A percentile compares a stretch with the other conserved stretches of the same genome.
Conservation (phyloP, 768 basidiomycete species). For the Solioccasus polychromus region DNA sequence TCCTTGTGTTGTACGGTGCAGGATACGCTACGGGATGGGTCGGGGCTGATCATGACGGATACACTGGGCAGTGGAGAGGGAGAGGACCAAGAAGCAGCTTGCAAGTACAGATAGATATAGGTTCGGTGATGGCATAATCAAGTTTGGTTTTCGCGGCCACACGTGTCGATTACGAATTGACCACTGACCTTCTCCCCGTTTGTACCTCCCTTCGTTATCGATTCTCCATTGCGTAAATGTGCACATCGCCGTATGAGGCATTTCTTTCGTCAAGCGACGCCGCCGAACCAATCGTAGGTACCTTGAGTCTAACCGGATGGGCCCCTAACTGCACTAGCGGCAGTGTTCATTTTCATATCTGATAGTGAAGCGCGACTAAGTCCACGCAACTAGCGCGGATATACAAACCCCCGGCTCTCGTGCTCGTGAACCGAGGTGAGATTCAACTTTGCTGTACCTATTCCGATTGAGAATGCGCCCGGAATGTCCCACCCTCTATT, state of each 20-base stretch:
- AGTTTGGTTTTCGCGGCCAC: conserved; percentile 28
- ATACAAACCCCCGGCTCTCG: too few species aligned
- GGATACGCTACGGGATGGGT: conserved; percentile 25
- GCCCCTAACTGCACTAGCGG: conserved; percentile 18
- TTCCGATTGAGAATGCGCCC: too few species aligned
- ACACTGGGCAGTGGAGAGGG: conserved; percentile 20
- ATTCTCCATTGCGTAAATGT: conserved; percentile 30
- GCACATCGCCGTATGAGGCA: conserved; percentile 13
- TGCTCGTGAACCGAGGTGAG: too few species aligned
- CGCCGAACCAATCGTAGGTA: too few species aligned
- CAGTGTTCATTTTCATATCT: not conserved
- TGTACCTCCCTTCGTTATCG: conserved; percentile 13
- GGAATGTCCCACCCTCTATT: too few species aligned
- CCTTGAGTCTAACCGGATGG: too few species aligned
- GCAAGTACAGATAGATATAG: conserved; percentile 35
- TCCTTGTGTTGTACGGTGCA: conserved; percentile 36
- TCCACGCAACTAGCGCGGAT: conserved; percentile 12
- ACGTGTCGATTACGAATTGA: conserved; percentile 37
- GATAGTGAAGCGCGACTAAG: conserved; percentile 10
- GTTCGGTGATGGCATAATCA: conserved; percentile 28
- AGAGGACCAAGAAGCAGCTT: conserved; percentile 34
- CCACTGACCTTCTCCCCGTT: conserved; percentile 20
- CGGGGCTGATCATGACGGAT: conserved; percentile 26
- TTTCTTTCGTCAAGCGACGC: too few species aligned
- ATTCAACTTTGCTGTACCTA: too few species aligned